A percentile compares a stretch with the other conserved stretches of the same genome.
These are phyloP conservation scores for Phytophthora brassicae DNA, from an alignment of 352 stramenopile genomes.

Conservation along the genomic window DNA sequence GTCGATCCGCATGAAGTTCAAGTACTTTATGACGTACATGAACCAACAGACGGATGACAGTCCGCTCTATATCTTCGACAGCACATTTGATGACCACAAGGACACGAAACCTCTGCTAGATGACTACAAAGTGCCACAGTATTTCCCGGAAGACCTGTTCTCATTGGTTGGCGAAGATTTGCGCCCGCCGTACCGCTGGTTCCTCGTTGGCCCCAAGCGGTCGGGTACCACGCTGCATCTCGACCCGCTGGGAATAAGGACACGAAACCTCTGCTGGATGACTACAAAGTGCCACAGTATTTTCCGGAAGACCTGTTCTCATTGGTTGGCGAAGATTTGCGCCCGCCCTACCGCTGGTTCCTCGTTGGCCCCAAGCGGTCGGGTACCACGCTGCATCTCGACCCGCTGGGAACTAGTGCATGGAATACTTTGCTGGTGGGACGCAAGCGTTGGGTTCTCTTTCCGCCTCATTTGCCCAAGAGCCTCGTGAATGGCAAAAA, in stretches of 20 bases:
- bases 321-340: constrained; percentile 72
- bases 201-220: constrained; percentile 92
- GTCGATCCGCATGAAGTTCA: constrained; percentile 81
- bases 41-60: constrained; percentile 83
- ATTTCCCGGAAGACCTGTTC: constrained; percentile 86
- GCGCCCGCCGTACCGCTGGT: constrained; percentile 95
- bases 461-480: constrained; percentile 88
- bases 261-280: constrained; percentile 83
- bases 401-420: constrained; percentile 95
- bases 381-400: constrained; percentile 94
- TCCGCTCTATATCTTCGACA: constrained; percentile 98
- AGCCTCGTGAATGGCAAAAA: constrained; percentile 75
- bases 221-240: constrained; percentile 95
- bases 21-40: constrained; percentile 79
- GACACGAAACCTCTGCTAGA: constrained; percentile 73
- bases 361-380: constrained; percentile 92
- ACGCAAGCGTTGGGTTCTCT: constrained; percentile 97
- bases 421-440: constrained; percentile 96
- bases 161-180: constrained; percentile 77
- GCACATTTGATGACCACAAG: constrained; percentile 87
- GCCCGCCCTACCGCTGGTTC: constrained; percentile 96
- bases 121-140: constrained; percentile 81
- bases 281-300: constrained; percentile 83
- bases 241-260: constrained; percentile 95
- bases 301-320: constrained; percentile 86